These are phyloP conservation scores for Gilbertella persicaria DNA, from an alignment of 371 early-diverging fungal genomes.

Conservation along the genomic window DNA sequence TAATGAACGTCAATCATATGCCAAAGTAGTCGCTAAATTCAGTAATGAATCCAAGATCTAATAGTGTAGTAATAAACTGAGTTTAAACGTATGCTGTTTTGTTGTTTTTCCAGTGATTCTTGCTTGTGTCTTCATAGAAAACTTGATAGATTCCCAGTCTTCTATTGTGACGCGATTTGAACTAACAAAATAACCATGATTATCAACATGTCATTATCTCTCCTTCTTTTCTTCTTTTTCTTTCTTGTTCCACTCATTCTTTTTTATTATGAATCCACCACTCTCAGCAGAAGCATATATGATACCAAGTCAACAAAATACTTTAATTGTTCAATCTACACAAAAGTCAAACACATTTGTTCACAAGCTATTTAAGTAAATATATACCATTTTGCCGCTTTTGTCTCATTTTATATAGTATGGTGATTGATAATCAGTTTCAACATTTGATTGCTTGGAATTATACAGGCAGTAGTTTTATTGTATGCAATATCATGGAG, in stretches of 20 bases:
- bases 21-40: conserved; percentile 73
- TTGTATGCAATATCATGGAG: conserved; percentile 88
- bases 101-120: conserved; percentile 64
- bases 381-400: too few species aligned
- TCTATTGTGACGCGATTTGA: too few species aligned
- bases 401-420: conserved; percentile 55
- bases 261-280: too few species aligned
- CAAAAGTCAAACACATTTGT: conserved; percentile 36
- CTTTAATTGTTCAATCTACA: not conserved
- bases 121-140: not conserved
- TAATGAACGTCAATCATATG: conserved; percentile 72
- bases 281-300: not conserved
- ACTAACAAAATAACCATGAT: too few species aligned
- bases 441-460: conserved; percentile 87
- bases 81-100: not conserved
- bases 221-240: too few species aligned
- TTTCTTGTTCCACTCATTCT: too few species aligned
- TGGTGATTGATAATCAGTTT: conserved; percentile 80
- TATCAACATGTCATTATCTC: too few species aligned
- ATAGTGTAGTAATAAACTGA: not conserved
- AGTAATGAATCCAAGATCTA: conserved; percentile 51
- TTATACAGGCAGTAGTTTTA: conserved; percentile 83
- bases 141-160: too few species aligned
- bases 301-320: not conserved
- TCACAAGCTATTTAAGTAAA: conserved; percentile 51